Evolutionary conservation across 306 rosid species (phyloP).

Genomic region (Notholithocarpus densiflorus): DNA sequence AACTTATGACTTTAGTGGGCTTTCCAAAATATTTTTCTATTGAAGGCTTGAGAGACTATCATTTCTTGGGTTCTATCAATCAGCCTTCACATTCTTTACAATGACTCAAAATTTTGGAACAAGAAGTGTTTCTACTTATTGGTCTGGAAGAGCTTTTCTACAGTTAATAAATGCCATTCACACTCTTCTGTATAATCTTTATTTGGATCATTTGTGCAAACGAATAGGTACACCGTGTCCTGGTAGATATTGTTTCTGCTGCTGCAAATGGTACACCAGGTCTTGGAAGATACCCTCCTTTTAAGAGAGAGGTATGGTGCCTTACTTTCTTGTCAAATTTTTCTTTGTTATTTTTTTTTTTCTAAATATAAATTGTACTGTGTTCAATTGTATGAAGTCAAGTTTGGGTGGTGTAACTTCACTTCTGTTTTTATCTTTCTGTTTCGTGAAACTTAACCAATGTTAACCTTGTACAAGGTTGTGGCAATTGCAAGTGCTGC

Average conservation of each 20-base stretch:
- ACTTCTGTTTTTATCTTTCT: neutral
- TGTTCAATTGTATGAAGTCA: constrained; percentile 2
- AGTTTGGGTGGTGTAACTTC: constrained; percentile 1
- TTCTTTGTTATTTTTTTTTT: neutral
- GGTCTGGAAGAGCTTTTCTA: neutral
- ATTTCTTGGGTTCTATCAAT: neutral
- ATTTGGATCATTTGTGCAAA: constrained; percentile 1
- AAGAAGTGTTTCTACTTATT: neutral
- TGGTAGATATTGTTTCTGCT: constrained; percentile 80
- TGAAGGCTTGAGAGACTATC: neutral
- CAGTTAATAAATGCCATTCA: neutral
- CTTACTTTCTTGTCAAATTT: neutral
- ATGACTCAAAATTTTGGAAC: neutral
- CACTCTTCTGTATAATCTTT: neutral
- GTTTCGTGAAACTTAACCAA: neutral
- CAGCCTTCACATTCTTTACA: neutral
- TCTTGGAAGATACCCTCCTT: constrained; percentile 97
- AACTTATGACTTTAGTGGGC: neutral
- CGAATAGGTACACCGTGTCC: constrained; percentile 80
- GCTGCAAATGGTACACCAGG: constrained; percentile 96
- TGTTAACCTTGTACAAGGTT: constrained; percentile 42
- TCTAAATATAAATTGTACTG: neutral
- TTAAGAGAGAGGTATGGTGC: constrained; percentile 87
- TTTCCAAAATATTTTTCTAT: neutral
- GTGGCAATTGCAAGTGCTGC: constrained; percentile 89